Percentiles rank a stretch among this genome's conserved stretches.
These are phyloP conservation scores for Cupressus sempervirens DNA, from an alignment of 75 land plant genomes.

Conservation along the genomic window DNA sequence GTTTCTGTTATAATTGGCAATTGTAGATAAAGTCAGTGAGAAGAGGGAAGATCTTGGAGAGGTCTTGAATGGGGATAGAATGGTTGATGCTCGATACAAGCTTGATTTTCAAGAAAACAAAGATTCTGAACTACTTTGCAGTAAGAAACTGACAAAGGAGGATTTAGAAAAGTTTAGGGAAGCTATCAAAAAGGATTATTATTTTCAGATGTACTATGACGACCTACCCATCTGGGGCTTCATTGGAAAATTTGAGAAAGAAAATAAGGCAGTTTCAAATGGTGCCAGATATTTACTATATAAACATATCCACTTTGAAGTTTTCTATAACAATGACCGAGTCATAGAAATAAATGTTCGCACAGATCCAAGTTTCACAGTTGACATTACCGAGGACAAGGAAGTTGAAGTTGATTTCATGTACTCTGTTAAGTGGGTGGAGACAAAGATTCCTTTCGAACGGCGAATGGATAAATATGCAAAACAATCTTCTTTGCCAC, in stretches of 20 bases:
- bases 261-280: conserved; percentile 36
- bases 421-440: conserved; percentile 43
- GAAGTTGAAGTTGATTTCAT: conserved; percentile 36
- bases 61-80: conserved; percentile 48
- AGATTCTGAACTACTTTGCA: conserved; percentile 30
- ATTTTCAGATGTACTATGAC: conserved; percentile 57
- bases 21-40: conserved; percentile 28
- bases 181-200: conserved; percentile 46
- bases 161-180: conserved; percentile 35
- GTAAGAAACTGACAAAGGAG: conserved; percentile 26
- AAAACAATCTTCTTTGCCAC: conserved; percentile 38
- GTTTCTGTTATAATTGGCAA: not conserved
- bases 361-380: conserved; percentile 23
- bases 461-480: conserved; percentile 52
- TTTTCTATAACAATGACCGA: conserved; percentile 37
- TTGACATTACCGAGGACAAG: conserved; percentile 47
- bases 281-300: conserved; percentile 36
- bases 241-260: conserved; percentile 53
- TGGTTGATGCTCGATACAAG: conserved; percentile 41
- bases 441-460: conserved; percentile 39
- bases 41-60: conserved; percentile 49
- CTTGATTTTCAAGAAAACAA: conserved; percentile 24
- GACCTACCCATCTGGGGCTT: conserved; percentile 58
- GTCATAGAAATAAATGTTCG: conserved; percentile 46
- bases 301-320: conserved; percentile 33